These are phyloP conservation scores for Trichoderma orchidacearum DNA, from an alignment of 495 filamentous ascomycete genomes.

Conservation along the genomic window DNA sequence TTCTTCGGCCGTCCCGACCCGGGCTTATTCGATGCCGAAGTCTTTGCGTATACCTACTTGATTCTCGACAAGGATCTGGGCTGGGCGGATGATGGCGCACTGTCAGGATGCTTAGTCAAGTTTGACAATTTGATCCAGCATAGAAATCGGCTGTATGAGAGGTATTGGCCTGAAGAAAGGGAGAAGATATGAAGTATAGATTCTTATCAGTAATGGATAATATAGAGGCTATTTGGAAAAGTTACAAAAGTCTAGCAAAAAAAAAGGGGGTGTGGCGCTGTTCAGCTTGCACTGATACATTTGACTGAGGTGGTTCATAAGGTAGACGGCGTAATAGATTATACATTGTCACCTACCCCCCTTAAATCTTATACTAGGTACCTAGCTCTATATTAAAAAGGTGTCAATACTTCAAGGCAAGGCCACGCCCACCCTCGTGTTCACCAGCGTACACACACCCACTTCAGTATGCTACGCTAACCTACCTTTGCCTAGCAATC, in stretches of 20 bases:
- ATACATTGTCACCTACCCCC: no score
- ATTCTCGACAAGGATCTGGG: constrained; percentile 47
- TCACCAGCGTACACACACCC: no score
- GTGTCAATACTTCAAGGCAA: no score
- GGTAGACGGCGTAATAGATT: no score
- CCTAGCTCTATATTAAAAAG: no score
- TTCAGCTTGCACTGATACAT: no score
- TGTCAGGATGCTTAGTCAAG: constrained; percentile 12
- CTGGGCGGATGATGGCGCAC: constrained; percentile 31
- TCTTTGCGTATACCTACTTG: constrained; percentile 86
- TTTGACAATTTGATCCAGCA: constrained; percentile 19
- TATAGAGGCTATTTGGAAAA: not conserved
- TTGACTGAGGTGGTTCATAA: no score
- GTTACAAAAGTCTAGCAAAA: not conserved
- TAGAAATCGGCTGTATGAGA: constrained; percentile 15
- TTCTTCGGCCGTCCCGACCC: constrained; percentile 34
- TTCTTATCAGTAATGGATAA: not conserved
- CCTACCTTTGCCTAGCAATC: no score
- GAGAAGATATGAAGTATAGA: not conserved
- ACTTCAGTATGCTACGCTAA: no score
- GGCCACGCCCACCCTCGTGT: no score
- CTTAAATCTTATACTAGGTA: no score
- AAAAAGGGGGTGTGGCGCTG: no score
- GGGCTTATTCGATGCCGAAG: constrained; percentile 67
- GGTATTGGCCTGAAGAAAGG: constrained; percentile 11